These are phyloP conservation scores for Microsporum canis DNA, from an alignment of 2,329 filamentous ascomycete genomes.

Conservation along the genomic window DNA sequence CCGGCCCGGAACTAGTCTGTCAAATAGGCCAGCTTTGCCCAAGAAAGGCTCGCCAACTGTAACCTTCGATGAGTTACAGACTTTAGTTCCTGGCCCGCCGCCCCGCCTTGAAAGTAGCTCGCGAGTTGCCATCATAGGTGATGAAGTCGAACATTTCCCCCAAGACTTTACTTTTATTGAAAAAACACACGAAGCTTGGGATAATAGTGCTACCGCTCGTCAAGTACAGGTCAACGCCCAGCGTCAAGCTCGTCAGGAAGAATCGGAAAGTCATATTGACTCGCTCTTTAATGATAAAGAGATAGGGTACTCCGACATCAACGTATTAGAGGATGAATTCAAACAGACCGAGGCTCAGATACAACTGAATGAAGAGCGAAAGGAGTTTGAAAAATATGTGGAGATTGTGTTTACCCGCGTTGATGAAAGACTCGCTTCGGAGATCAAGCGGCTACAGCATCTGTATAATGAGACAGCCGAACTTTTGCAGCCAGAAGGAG, in stretches of 20 bases:
- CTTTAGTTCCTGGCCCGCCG: slow-evolving; percentile 25
- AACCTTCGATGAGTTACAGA: slow-evolving; percentile 26
- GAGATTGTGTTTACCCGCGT: slow-evolving; percentile 40
- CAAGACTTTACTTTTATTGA: slow-evolving; percentile 37
- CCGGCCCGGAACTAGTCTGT: slow-evolving; percentile 18
- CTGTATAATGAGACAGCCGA: slow-evolving; percentile 36
- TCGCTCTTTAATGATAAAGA: slow-evolving; percentile 45
- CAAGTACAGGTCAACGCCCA: slow-evolving; percentile 39
- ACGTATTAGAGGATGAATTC: slow-evolving; percentile 44
- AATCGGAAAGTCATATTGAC: slow-evolving; percentile 43
- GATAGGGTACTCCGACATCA: slow-evolving; percentile 48
- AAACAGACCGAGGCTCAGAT: slow-evolving; percentile 41
- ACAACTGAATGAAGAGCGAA: slow-evolving; percentile 43
- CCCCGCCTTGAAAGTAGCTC: slow-evolving; percentile 26
- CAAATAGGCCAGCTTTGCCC: slow-evolving; percentile 22
- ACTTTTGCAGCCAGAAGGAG: slow-evolving; percentile 28
- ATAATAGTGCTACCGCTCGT: slow-evolving; percentile 33
- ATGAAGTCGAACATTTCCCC: slow-evolving; percentile 26
- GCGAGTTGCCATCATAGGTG: slow-evolving; percentile 24
- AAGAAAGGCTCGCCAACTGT: slow-evolving; percentile 20
- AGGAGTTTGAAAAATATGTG: slow-evolving; percentile 42
- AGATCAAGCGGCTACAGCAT: slow-evolving; percentile 40
- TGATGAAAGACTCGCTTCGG: slow-evolving; percentile 38
- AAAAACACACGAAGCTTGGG: slow-evolving; percentile 35
- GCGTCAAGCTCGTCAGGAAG: slow-evolving; percentile 40